Evolutionary conservation across 2,329 filamentous ascomycete genomes (phyloP).

Genomic region (Epichloe brachyelytri): DNA sequence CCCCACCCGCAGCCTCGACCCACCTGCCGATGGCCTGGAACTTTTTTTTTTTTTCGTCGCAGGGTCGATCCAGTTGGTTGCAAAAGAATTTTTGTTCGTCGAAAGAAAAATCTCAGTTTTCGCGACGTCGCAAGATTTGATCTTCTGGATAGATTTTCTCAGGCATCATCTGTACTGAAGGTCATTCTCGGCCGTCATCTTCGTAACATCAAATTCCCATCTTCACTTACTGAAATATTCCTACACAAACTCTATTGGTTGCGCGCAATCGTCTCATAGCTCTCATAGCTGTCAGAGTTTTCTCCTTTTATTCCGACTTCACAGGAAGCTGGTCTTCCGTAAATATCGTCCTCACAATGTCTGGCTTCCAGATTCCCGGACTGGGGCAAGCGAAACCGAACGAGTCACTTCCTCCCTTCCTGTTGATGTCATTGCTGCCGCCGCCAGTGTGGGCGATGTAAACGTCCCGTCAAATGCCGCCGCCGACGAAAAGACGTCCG

Average conservation of each 20-base stretch:
- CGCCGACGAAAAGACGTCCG: not conserved
- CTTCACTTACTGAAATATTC: too few relatives aligned
- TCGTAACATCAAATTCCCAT: too few relatives aligned
- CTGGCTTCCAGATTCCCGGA: slow-evolving; percentile 30
- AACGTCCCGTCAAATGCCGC: slow-evolving; percentile 1
- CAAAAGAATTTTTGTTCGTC: not conserved
- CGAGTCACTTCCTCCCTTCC: slow-evolving; percentile 26
- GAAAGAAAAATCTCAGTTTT: not conserved
- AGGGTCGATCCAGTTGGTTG: not conserved
- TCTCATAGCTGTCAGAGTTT: too few relatives aligned
- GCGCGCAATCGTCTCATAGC: not conserved
- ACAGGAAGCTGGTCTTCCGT: not conserved
- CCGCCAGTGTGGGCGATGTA: slow-evolving; percentile 13
- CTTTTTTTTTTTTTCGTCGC: not conserved
- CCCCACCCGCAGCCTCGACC: not conserved
- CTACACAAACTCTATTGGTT: not conserved
- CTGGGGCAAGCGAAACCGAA: slow-evolving; percentile 30
- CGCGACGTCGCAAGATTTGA: not conserved
- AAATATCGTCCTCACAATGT: slow-evolving; percentile 16
- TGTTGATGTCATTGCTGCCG: slow-evolving; percentile 18
- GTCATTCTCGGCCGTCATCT: not conserved
- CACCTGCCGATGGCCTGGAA: not conserved
- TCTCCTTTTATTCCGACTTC: too few relatives aligned
- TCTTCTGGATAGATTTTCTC: not conserved
- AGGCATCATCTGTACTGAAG: not conserved